Evolutionary conservation across 768 basidiomycete genomes (phyloP).

Genomic region (Epithele typhae): DNA sequence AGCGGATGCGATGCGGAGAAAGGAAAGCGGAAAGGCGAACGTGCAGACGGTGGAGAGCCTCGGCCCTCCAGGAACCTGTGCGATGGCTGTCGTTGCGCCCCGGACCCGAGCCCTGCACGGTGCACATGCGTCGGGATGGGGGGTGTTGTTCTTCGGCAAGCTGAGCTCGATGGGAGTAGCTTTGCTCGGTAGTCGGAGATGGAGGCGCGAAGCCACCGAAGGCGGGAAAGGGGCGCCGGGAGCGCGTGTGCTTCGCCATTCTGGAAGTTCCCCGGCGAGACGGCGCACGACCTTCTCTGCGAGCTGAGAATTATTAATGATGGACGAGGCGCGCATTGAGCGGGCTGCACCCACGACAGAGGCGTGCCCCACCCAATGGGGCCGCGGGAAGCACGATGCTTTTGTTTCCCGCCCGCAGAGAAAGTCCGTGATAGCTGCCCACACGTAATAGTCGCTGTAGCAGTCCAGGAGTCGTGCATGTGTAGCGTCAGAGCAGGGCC

Average conservation of each 20-base stretch:
- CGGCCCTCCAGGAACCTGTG: too few species aligned
- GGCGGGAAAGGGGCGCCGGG: constrained; percentile 1
- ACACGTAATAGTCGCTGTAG: constrained; percentile 9
- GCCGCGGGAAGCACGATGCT: constrained; percentile 1
- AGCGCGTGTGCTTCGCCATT: constrained; percentile 2
- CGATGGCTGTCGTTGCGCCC: too few species aligned
- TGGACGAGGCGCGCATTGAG: constrained; percentile 1
- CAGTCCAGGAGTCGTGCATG: background rate
- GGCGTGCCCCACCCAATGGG: constrained; percentile 7
- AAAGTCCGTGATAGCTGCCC: constrained; percentile 6
- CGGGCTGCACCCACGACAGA: constrained; percentile 6
- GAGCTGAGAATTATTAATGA: constrained; percentile 9
- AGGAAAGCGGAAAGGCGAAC: too few species aligned
- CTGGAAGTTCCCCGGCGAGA: constrained; percentile 2
- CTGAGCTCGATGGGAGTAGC: background rate
- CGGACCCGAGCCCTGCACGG: too few species aligned
- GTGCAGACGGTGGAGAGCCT: background rate
- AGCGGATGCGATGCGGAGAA: too few species aligned
- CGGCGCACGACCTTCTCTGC: constrained; percentile 4
- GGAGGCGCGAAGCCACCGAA: constrained; percentile 1
- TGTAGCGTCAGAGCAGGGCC: too few species aligned
- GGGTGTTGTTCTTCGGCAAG: background rate
- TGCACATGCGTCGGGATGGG: too few species aligned
- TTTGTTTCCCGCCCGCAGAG: constrained; percentile 8
- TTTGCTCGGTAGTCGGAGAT: constrained; percentile 13